Evolutionary conservation across 441 rosid genomes (phyloP), one percentile per base, ranked within the genome.

Genomic region (Brassica hybrid): DNA sequence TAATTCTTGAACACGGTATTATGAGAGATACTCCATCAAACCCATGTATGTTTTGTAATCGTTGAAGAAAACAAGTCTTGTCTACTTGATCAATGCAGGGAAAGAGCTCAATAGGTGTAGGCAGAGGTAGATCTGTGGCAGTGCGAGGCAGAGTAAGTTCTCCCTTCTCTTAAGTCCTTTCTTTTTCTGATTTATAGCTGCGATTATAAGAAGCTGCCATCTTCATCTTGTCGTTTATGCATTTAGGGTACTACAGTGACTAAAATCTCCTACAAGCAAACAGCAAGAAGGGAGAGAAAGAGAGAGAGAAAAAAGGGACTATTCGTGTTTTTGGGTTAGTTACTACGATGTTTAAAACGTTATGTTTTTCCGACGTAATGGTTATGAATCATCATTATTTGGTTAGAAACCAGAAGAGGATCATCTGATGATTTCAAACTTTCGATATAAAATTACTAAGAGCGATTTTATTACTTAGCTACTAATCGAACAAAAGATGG

Each of bases 91-190:
- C 75, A 78, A 72, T 84, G 83, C 77, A 94, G 96, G 98, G 97
- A 71, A 92, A 90, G 88, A 87, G 96, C 81, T 84, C 96, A 43
- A 76, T 90, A 32, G 98, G 97, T 74, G 91, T 90, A 82, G 98
- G 98, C 72, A 86, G 96, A 81, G 98, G 97, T 17, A 89, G 97
- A 85, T 88, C 92, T 81, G 7, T 8, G 6, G 94, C 97, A 6
- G 88, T 91, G 96, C 88, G 96, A 32, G 97, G 91, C 72, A 92
- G 86, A 80, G 98, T 94, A 87, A 87, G 90, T 32, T 21, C 58
- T 7, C 48, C 12, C 12, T 13, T 30, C 14, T 5, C 5, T 12
- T 54, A 58, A 73, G 48, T 16, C 59, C 25, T 66, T 11, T 70
- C 60, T 19, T 10, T 76, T 7, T 70, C 12, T 30, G 21, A 6